Percentiles rank a stretch among this genome's conserved stretches.
phyloP scores from a whole-genome alignment of 2,329 filamentous ascomycete species.

The Leptographium flavum region DNA sequence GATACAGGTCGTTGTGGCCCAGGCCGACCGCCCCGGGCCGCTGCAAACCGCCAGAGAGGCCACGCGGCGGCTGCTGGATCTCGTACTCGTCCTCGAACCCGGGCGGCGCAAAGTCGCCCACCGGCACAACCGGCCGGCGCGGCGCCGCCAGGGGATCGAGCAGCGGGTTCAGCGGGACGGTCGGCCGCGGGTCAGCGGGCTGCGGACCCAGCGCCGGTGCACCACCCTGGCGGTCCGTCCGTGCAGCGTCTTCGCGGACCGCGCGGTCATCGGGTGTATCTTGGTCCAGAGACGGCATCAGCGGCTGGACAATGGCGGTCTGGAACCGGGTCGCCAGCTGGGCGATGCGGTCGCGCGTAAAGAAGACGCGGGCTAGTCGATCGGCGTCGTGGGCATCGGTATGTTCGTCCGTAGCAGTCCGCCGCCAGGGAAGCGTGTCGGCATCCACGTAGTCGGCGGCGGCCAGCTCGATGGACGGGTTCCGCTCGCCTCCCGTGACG shows the following conservation, averaged over 20 bases:
- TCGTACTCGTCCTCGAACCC: constrained; percentile 91
- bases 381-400: not conserved
- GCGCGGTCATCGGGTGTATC: constrained; percentile 24
- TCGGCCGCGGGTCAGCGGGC: constrained; percentile 28
- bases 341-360: constrained; percentile 51
- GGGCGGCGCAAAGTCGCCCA: constrained; percentile 67
- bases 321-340: constrained; percentile 63
- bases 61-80: constrained; percentile 52
- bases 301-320: constrained; percentile 66
- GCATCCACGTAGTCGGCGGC: constrained; percentile 62
- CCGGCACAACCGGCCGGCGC: constrained; percentile 44
- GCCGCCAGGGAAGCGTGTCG: constrained; percentile 37
- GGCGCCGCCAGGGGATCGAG: constrained; percentile 50
- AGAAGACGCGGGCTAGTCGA: constrained; percentile 48
- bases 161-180: constrained; percentile 50
- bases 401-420: constrained; percentile 22
- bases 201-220: not conserved
- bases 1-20: constrained; percentile 78
- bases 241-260: constrained; percentile 25
- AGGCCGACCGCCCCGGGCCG: constrained; percentile 35
- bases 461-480: constrained; percentile 60
- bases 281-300: constrained; percentile 63
- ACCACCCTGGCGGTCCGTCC: constrained; percentile 23
- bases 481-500: constrained; percentile 67
- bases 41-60: constrained; percentile 16